Conservation (phyloP, 2,329 filamentous ascomycete species). For the Rhynchosporium agropyri region DNA sequence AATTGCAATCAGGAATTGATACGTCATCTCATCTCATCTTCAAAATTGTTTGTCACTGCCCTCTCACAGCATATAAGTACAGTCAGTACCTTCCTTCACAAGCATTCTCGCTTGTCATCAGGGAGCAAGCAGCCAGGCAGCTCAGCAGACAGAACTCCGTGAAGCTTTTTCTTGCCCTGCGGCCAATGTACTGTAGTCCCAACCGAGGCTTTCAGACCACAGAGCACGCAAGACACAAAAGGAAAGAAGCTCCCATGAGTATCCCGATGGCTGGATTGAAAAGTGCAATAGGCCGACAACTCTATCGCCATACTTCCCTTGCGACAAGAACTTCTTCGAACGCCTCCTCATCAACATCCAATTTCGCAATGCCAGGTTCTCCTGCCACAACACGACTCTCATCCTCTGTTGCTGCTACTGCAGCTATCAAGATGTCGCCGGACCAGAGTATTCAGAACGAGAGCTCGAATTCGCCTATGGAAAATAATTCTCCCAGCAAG, state of each 20-base stretch:
- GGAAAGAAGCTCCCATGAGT: background rate
- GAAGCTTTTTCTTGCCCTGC: too few relatives aligned
- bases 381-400: conserved; percentile 8
- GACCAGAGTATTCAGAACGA: background rate
- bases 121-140: too few relatives aligned
- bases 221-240: background rate
- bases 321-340: background rate
- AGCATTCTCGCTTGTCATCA: too few relatives aligned
- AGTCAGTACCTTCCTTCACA: too few relatives aligned
- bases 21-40: background rate
- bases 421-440: conserved; percentile 25
- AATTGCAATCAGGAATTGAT: background rate
- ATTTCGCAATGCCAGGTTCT: background rate
- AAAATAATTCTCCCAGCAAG: background rate
- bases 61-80: background rate
- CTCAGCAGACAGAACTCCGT: too few relatives aligned
- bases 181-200: background rate
- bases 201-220: conserved; percentile 5
- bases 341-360: background rate
- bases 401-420: conserved; percentile 15
- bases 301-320: background rate
- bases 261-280: conserved; percentile 6
- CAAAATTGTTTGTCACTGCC: background rate
- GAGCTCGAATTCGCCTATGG: background rate
- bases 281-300: background rate